Conservation (phyloP, 352 stramenopile species). For the Pythium pyrilobum region DNA sequence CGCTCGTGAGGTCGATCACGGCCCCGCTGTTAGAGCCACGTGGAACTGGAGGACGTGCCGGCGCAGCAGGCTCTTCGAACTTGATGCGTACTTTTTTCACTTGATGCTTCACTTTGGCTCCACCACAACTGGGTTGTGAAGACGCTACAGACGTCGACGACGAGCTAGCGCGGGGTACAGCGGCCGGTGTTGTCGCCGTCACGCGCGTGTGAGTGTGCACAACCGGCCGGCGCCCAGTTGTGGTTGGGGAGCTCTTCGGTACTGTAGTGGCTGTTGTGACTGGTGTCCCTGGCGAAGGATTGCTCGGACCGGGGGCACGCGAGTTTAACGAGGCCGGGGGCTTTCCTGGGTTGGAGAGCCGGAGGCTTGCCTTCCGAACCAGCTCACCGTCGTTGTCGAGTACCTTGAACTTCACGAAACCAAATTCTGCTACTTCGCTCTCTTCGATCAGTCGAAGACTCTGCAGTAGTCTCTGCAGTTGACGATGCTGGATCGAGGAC, state of each 20-base stretch:
- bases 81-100: not conserved
- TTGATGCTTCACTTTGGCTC: not conserved
- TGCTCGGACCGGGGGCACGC: not conserved
- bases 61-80: not conserved
- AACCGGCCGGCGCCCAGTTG: no score
- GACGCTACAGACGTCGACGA: no score
- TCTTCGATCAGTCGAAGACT: slow-evolving; percentile 15
- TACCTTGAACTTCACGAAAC: slow-evolving; percentile 9
- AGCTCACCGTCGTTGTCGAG: slow-evolving; percentile 3
- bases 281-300: not conserved
- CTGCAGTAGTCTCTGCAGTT: slow-evolving; percentile 11
- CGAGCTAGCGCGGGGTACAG: no score
- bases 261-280: not conserved
- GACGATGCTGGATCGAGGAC: slow-evolving; percentile 13
- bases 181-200: no score
- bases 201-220: no score
- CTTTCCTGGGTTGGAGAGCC: slow-evolving; percentile 2
- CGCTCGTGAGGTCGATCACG: slow-evolving; percentile 17
- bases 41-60: not conserved
- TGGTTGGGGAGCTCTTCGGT: not conserved
- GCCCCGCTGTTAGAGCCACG: no score
- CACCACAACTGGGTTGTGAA: no score
- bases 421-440: slow-evolving; percentile 5
- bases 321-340: not conserved
- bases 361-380: slow-evolving; percentile 1